Base-by-base conservation (phyloP, 2,329 filamentous ascomycete genomes). In the Ophiocordyceps camponoti-floridani region DNA sequence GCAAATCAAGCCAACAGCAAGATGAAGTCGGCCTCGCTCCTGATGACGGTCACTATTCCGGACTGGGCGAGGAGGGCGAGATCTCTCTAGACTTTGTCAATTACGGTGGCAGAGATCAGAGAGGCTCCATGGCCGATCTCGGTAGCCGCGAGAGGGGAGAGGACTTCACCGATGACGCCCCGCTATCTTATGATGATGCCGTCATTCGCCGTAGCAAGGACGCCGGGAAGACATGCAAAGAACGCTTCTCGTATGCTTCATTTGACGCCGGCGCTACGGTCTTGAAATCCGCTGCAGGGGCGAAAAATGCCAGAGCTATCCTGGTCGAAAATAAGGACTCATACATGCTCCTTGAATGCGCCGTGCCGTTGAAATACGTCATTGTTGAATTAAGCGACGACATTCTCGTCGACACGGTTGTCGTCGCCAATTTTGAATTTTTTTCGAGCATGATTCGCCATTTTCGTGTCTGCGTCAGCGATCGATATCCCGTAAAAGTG, bases 361-460 rank as follows among this genome's bases (percentile, higher is more conserved):
- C 79, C 5, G 79, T 79, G 18, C 69, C 80, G 52, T 89, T 93
- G 65, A 96, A 96, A 62, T 95, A 93, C 57, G 72, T 96, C 50
- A 88, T 96, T 48, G 77, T 98, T 48, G 91, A 98, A 63, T 70
- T 98, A 28, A 96, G 86, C 60, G 86, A 94, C 56, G 76, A 80
- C 46, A 77, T 81, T 46, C 72, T 94, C 41, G 83, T 98, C 47
- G 91, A 98, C 58, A 98, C 91, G 0, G 72, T 98, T 38, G 91
- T 96, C n/a, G 71, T 98, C 45, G 91, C 89, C 49, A 98, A 98
- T 59, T 98, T 93, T 54, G 91, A 98, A 61, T 98, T 98, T 67
- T 98, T 98, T 68, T 94, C 87, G 45, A 95, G 87, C 58, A 95
- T 94, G 73, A 84, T 96, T 53, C 82, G 87, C 44, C 83, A 80